A percentile compares a stretch with the other conserved stretches of the same genome.
Conservation (phyloP, 306 rosid species). For the Ammopiptanthus mongolicus region DNA sequence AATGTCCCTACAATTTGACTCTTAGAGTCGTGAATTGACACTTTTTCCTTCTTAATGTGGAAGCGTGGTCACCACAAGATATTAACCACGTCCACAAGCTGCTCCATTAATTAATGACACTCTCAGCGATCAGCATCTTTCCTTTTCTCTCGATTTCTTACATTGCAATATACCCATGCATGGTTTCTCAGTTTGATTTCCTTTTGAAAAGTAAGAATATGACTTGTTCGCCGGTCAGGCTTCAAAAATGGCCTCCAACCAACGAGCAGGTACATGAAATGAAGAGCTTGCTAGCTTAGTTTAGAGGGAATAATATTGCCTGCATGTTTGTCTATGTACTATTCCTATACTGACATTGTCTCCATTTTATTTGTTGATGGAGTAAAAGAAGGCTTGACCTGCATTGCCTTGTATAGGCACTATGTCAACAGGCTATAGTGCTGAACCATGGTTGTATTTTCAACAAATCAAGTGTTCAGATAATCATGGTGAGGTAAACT, state of each 20-base stretch:
- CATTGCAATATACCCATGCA: not conserved
- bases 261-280: not conserved
- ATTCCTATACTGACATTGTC: not conserved
- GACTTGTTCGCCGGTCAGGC: not conserved
- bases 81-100: not conserved
- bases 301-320: not conserved
- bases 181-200: not conserved
- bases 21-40: constrained; percentile 18
- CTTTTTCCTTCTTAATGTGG: constrained; percentile 11
- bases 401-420: not conserved
- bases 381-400: not conserved
- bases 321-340: constrained; percentile 10
- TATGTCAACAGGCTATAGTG: not conserved
- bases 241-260: constrained; percentile 12
- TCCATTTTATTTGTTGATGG: constrained; percentile 6
- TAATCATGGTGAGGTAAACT: not conserved
- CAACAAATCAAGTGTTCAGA: not conserved
- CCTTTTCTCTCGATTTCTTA: not conserved
- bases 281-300: not conserved
- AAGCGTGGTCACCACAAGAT: constrained; percentile 27
- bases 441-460: not conserved
- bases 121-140: constrained; percentile 8
- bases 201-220: not conserved
- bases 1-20: constrained; percentile 36
- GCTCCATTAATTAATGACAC: constrained; percentile 17